Evolutionary conservation across 257 asterid species (phyloP), one percentile per base, ranked within the genome.

Genomic region (Capsicum rhomboideum): DNA sequence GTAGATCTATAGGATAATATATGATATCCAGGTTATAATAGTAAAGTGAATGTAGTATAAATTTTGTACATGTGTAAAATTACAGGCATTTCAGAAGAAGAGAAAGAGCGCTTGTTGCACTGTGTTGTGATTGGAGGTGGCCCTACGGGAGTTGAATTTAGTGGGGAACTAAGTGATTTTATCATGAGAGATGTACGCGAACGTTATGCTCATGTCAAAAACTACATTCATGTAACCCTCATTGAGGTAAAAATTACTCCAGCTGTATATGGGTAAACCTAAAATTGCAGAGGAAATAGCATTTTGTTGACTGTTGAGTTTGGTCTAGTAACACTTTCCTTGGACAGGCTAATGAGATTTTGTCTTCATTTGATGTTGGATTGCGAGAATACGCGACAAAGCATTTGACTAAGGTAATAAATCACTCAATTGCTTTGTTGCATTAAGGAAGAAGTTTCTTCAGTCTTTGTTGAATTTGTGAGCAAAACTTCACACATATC

Each of bases 71-170:
- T 7, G 29, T 85, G 75, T 28, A 29, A 20, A 21, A 52, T 74
- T 87, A 21, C 92, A 95, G 98, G 98, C 79, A 69, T 92, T 78
- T 84, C 97, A 0, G 99, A 96, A 84, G 99, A 94, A 83, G 98
- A 96, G 53, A 96, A 93, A 91, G 98, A 96, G 87, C 90, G 91
- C 46, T 89, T 96, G 50, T 84, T 96, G 79, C 99, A 96, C 55
- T 94, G 97, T 81, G 99, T 96, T 28, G 99, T 94, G 42, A 88
- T 96, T 17, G 98, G 99, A 64, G 99, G 99, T 58, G 99, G 99
- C 79, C 99, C 99, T 20, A 96, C 99, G 11, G 98, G 99, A 28
- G 99, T 96, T 61, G 99, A 95, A 85, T 95, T 95, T 46, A 94
- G 98, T 16, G 99, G 99, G 11, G 99, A 96, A 87, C 81, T 96